Evolutionary conservation across 129 eudicot genomes (phyloP), one percentile per base, ranked within the genome.

Genomic region (Ambrosia trifida): DNA sequence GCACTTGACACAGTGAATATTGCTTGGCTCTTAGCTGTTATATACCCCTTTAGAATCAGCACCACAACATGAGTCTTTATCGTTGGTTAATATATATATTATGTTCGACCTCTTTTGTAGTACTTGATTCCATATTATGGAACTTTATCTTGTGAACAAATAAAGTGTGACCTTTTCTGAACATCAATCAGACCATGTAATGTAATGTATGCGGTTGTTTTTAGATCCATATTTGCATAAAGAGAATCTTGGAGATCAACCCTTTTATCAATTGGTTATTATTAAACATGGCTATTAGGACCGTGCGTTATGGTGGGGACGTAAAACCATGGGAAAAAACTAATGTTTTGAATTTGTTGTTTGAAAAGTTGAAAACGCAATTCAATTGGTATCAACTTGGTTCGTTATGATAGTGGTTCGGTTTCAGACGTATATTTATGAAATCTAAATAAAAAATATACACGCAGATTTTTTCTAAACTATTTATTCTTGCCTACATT

Each of bases 1-100:
- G 71, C 81, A 64, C 71, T 68, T 56, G 74, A 66, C 67, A 43
- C 79, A 46, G 68, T 67, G 17, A 45, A 41, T 24, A 44, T 64
- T 5, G 46, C 57, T 72, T 77, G 71, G 70, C 65, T 52, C 33
- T 77, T 69, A 4, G 70, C 68, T 72, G 67, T 64, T 46, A 41
- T 66, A 63, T 11, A 53, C 13, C 44, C 24, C 43, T 63, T 77
- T 40, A 54, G 57, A 43, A 68, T 76, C 86, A 80, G 77, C 85
- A 81, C 78, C 86, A 30, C 70, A 2, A 13, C 70, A 2, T 72
- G 58, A 24, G 28, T 4, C 46, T 18, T 7, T n/a, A 19, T 54
- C 61, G 33, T 57, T 43, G 11, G 28, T 54, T 60, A 24, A 0
- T 24, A 24, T 24, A 24, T 24, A 0, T 24, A 24, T 66, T 69